Conservation (phyloP, 169 alveolate genomes). For the Cryptosporidium ubiquitum region DNA sequence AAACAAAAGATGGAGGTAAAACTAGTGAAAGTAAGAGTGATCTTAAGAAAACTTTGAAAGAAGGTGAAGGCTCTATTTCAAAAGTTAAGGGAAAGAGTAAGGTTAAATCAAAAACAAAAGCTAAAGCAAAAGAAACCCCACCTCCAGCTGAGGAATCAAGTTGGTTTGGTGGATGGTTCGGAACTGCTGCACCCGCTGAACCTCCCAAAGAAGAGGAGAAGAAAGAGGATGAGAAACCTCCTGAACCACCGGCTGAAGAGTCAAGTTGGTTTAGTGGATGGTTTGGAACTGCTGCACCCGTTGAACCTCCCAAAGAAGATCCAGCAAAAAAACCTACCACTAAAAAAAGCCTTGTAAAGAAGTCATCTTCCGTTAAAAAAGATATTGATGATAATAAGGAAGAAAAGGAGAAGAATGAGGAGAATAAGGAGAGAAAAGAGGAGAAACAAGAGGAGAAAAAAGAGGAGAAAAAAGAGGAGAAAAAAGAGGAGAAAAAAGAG, state of each 20-base stretch:
- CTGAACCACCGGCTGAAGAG: background rate
- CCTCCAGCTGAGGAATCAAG: slow-evolving; percentile 28
- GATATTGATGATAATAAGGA: background rate
- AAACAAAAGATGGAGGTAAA: background rate
- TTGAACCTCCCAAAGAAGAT: slow-evolving; percentile 33
- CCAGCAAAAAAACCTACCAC: slow-evolving; percentile 51
- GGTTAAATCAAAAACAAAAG: background rate
- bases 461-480: background rate
- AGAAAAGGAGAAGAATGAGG: background rate
- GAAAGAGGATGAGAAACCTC: background rate
- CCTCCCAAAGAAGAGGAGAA: slow-evolving; percentile 13
- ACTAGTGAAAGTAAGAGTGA: background rate
- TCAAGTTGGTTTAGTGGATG: slow-evolving; percentile 47
- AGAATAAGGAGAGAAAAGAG: background rate
- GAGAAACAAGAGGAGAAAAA: background rate
- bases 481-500: background rate
- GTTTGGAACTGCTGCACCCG: slow-evolving; percentile 18
- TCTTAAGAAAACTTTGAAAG: slow-evolving; percentile 42
- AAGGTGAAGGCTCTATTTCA: slow-evolving; percentile 9
- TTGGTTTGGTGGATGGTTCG: slow-evolving; percentile 63
- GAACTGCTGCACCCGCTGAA: background rate
- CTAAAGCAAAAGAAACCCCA: background rate
- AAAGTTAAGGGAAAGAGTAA: slow-evolving; percentile 46
- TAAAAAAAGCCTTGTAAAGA: background rate
- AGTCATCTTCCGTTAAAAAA: background rate